These are phyloP conservation scores for Aspergillus niger DNA, from an alignment of 2,329 filamentous ascomycete genomes.

Conservation along the genomic window DNA sequence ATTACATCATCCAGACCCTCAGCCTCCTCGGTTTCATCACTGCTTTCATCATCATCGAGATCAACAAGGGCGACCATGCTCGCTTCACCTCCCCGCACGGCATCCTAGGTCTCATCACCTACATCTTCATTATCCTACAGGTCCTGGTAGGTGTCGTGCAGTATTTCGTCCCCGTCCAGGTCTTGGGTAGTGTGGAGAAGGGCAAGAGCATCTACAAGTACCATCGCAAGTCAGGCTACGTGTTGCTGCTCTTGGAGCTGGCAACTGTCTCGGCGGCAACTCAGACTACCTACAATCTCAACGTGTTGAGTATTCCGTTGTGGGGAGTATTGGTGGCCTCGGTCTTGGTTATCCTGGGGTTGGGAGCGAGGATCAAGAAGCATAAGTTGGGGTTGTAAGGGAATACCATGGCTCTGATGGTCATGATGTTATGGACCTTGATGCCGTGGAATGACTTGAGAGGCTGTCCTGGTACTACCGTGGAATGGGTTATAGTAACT, in stretches of 20 bases:
- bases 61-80: conserved; percentile 76
- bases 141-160: conserved; percentile 78
- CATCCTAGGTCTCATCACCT: conserved; percentile 76
- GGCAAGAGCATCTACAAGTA: conserved; percentile 90
- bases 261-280: conserved; percentile 75
- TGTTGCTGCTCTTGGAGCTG: conserved; percentile 68
- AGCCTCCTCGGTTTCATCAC: conserved; percentile 45
- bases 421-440: too few relatives aligned
- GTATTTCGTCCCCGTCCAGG: conserved; percentile 66
- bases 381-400: conserved; percentile 69
- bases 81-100: conserved; percentile 76
- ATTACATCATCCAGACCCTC: conserved; percentile 68
- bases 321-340: conserved; percentile 73
- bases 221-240: conserved; percentile 77
- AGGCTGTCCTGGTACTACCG: too few relatives aligned
- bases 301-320: conserved; percentile 68
- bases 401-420: too few relatives aligned
- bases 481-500: too few relatives aligned
- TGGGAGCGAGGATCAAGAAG: conserved; percentile 77
- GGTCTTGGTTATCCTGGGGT: conserved; percentile 67
- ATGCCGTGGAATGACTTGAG: too few relatives aligned
- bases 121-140: conserved; percentile 70
- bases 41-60: conserved; percentile 51
- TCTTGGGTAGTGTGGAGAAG: conserved; percentile 77
- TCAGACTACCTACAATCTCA: conserved; percentile 71